These are phyloP conservation scores for Sphaceloma murrayae DNA, from an alignment of 2,329 filamentous ascomycete genomes.

Conservation along the genomic window DNA sequence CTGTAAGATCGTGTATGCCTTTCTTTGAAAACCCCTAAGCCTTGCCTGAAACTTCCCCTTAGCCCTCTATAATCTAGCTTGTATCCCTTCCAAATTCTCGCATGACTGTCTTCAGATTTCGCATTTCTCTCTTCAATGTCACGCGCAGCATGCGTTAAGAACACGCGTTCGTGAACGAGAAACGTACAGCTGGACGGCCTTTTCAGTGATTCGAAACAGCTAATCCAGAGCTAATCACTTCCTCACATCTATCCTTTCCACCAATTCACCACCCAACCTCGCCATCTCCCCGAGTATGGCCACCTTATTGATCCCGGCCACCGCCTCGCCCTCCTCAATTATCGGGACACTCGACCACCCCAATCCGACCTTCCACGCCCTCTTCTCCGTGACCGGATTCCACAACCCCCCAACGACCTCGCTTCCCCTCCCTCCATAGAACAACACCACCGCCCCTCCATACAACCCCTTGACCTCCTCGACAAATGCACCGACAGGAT, in stretches of 20 bases:
- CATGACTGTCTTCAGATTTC: too few relatives aligned
- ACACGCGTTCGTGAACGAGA: too few relatives aligned
- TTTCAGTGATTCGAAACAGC: too few relatives aligned
- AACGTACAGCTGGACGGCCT: too few relatives aligned
- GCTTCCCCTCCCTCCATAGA: slow-evolving; percentile 54
- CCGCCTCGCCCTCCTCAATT: slow-evolving; percentile 32
- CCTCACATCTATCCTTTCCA: slow-evolving; percentile 54
- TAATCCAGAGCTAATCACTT: too few relatives aligned
- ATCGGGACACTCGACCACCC: slow-evolving; percentile 56
- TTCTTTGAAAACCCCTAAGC: too few relatives aligned
- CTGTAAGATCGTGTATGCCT: too few relatives aligned
- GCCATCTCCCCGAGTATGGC: slow-evolving; percentile 65
- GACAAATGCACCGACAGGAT: slow-evolving; percentile 55
- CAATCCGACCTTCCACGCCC: slow-evolving; percentile 61
- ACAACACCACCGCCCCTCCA: slow-evolving; percentile 64
- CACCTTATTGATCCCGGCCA: slow-evolving; percentile 56
- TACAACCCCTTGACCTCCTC: slow-evolving; percentile 59
- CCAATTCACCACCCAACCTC: slow-evolving; percentile 49
- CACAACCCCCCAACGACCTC: slow-evolving; percentile 55
- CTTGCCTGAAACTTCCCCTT: too few relatives aligned
- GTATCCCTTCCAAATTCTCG: too few relatives aligned
- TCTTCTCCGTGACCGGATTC: slow-evolving; percentile 47
- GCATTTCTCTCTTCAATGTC: too few relatives aligned
- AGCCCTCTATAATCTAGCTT: too few relatives aligned
- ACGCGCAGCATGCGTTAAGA: too few relatives aligned